Evolutionary conservation across 768 basidiomycete genomes (phyloP), one percentile per base, ranked within the genome.

Genomic region (Dictyophora rubrovolvata): DNA sequence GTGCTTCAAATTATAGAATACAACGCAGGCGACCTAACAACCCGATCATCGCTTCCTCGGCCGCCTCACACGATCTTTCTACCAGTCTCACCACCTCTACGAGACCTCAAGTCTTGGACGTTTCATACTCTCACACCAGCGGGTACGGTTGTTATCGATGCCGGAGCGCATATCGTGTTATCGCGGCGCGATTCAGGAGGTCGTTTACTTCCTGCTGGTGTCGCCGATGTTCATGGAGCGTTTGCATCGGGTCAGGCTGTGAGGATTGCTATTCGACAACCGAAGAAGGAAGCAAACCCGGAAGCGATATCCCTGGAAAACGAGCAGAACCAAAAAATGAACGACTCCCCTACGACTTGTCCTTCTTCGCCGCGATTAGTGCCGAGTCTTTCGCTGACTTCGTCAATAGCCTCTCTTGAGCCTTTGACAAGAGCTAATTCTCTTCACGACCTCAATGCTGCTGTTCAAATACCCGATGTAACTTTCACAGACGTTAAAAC

Each of bases 191-290:
- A 92, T 67, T 92, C 89, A 4, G 95, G 94, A 14, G 94, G 94
- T 7, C 79, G 94, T 7, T 73, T 98, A 9, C 80, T 99, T n/a
- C 84, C 96, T 1, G 94, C 83, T 10, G 96, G 96, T 17, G 94
- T 99, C 3, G 67, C 92, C 18, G 85, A 84, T 12, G 85, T 97
- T 54, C 81, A 86, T 51, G 96, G 95, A 17, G 81, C 81, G 0
- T 99, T 98, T 68, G 95, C 94, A 1, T 86, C 88, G 1, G 93
- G 93, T 5, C 95, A 98, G 70, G 96, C 95, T 5, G 95, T 99
- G 46, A 79, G 84, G 34, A 85, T 98, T 53, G 77, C 87, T 58
- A 77, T 90, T 12, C 77, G 78, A 34, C 73, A 74, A 35, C 66
- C 67, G 16, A 63, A 70, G 18, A 35, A 60, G 7, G 61, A 56